phyloP scores from a whole-genome alignment of 441 rosid genomes.

The Dalechampia spathulata region DNA sequence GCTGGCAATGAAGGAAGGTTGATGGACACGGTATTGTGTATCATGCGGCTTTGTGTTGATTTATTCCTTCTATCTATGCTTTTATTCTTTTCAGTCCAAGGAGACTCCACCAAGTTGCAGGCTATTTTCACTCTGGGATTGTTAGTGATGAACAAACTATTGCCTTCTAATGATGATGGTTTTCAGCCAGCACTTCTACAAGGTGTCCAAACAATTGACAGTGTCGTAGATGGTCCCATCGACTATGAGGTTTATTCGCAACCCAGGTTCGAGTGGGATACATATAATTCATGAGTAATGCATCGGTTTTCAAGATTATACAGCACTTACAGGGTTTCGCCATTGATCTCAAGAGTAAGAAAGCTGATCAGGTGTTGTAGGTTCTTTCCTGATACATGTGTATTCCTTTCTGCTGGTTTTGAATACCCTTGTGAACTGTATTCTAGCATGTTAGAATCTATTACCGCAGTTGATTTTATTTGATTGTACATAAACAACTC shows the following conservation, averaged over 20 bases:
- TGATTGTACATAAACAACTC: too few relatives aligned
- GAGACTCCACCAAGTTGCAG: slow-evolving; percentile 92
- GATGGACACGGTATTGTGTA: slow-evolving; percentile 80
- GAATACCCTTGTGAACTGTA: too few relatives aligned
- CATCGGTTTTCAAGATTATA: slow-evolving; percentile 9
- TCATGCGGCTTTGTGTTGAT: slow-evolving; percentile 85
- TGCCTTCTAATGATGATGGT: slow-evolving; percentile 66
- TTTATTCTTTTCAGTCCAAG: slow-evolving; percentile 78
- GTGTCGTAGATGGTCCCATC: slow-evolving; percentile 66
- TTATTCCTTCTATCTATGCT: slow-evolving; percentile 77
- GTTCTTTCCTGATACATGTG: too few relatives aligned
- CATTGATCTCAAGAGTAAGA: too few relatives aligned
- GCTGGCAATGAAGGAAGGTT: slow-evolving; percentile 96
- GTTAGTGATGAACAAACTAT: slow-evolving; percentile 69
- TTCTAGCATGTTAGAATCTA: too few relatives aligned
- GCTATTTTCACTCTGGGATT: slow-evolving; percentile 89
- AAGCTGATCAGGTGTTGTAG: too few relatives aligned
- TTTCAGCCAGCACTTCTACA: slow-evolving; percentile 59
- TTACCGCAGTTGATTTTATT: too few relatives aligned
- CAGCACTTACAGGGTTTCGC: too few relatives aligned
- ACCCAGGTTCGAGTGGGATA: slow-evolving; percentile 94
- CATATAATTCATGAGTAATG: slow-evolving; percentile 28
- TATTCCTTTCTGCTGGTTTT: too few relatives aligned
- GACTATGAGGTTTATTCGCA: slow-evolving; percentile 87
- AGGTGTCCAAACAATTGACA: slow-evolving; percentile 65